Percentiles rank a stretch among this genome's conserved stretches.
These are phyloP conservation scores for Apiotrichum domesticum DNA, from an alignment of 1,284 basidiomycete genomes.

Conservation along the genomic window DNA sequence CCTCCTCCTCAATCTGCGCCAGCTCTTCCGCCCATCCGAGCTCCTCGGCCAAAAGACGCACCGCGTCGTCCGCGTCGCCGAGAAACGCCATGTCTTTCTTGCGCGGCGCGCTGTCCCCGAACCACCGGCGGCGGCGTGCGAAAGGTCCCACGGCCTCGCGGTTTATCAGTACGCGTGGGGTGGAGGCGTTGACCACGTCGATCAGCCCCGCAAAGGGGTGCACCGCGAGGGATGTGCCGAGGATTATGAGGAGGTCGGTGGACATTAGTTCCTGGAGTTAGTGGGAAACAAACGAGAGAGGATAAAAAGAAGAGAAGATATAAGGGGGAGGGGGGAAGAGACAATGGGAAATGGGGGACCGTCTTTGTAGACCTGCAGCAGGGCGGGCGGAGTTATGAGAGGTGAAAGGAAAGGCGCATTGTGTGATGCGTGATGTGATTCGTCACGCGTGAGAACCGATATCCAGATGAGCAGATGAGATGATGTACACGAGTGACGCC, in stretches of 20 bases:
- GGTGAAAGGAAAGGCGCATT: too few relatives aligned
- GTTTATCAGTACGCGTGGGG: conserved; percentile 53
- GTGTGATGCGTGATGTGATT: too few relatives aligned
- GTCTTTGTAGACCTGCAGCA: too few relatives aligned
- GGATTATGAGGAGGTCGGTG: conserved; percentile 84
- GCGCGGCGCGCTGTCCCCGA: neutral
- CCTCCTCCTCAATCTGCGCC: conserved; percentile 26
- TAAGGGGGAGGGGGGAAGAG: neutral
- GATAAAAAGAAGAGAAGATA: neutral
- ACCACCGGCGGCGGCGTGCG: neutral
- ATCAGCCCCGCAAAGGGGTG: conserved; percentile 54
- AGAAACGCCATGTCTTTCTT: conserved; percentile 41
- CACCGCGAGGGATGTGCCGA: conserved; percentile 72
- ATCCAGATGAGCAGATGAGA: too few relatives aligned
- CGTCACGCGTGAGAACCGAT: too few relatives aligned
- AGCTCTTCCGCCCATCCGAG: conserved; percentile 45
- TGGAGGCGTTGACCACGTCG: conserved; percentile 42
- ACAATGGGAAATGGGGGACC: too few relatives aligned
- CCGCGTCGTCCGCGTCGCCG: conserved; percentile 45
- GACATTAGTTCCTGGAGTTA: conserved; percentile 9
- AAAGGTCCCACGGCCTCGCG: conserved; percentile 52
- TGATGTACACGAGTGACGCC: too few relatives aligned
- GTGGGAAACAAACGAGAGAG: neutral
- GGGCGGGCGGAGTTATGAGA: too few relatives aligned
- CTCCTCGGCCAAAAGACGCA: conserved; percentile 28